Evolutionary conservation across 768 basidiomycete species (phyloP).

Genomic region (Xerocomellus intermedius): DNA sequence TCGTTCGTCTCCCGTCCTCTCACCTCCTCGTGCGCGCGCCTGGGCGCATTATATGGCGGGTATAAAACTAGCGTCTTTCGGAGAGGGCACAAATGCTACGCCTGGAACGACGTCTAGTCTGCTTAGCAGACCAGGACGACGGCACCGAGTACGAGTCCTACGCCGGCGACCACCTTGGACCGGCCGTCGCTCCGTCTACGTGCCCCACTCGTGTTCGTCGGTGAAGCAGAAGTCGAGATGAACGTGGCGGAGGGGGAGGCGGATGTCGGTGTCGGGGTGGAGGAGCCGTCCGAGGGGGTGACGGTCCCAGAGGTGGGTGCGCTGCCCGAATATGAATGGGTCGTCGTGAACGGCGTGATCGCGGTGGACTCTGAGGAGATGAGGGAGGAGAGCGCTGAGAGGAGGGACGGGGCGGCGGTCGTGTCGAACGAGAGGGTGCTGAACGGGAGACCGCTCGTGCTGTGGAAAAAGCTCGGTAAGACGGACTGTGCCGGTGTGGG

Average conservation of each 20-base stretch:
- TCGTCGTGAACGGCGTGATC: conserved; percentile 7
- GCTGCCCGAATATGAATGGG: not conserved
- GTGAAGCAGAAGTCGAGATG: no score
- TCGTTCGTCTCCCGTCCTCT: not conserved
- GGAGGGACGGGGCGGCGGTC: conserved; percentile 15
- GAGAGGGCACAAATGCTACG: no score
- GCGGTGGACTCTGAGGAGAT: conserved; percentile 27
- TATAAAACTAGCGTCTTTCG: not conserved
- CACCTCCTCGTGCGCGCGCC: not conserved
- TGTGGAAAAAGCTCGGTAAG: not conserved
- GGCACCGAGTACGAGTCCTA: not conserved
- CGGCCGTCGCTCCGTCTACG: no score
- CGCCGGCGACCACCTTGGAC: no score
- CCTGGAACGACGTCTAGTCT: no score
- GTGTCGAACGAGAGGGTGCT: conserved; percentile 23
- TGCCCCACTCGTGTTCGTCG: no score
- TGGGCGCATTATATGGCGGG: not conserved
- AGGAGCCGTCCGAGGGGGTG: no score
- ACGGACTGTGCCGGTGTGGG: no score
- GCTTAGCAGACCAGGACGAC: not conserved
- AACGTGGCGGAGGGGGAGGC: no score
- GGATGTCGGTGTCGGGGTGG: no score
- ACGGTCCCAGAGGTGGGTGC: no score
- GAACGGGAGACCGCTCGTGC: conserved; percentile 24
- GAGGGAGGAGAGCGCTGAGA: conserved; percentile 25